Conservation (phyloP, 371 early-diverging fungal species). For the Syncephalis plumigaleata region DNA sequence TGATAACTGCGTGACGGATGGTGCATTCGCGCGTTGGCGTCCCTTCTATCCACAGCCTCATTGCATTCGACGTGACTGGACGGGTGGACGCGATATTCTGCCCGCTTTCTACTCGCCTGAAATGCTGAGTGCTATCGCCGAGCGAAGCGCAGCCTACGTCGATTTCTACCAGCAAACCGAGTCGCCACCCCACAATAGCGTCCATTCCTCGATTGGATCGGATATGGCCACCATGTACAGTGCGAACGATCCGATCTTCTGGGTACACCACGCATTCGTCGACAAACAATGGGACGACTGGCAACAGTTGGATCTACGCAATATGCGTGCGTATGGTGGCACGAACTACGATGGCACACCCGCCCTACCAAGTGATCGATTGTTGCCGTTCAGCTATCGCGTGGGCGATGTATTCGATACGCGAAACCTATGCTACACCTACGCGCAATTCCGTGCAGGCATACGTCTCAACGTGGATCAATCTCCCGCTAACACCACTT, state of each 20-base stretch:
- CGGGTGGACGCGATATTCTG: neutral
- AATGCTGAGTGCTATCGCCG: neutral
- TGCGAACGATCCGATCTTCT: constrained; percentile 11
- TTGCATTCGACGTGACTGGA: constrained; percentile 12
- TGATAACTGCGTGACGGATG: constrained; percentile 8
- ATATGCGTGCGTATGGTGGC: neutral
- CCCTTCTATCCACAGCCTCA: constrained; percentile 3
- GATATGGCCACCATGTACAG: constrained; percentile 19
- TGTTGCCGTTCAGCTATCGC: neutral
- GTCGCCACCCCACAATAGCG: constrained; percentile 18
- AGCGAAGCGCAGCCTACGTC: constrained; percentile 7
- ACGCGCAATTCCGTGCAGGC: too few relatives aligned
- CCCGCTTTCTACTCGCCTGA: neutral
- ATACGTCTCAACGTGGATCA: too few relatives aligned
- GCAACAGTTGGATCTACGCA: constrained; percentile 1
- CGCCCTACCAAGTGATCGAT: neutral
- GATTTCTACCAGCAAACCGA: constrained; percentile 18
- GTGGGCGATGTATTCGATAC: neutral
- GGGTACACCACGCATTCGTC: constrained; percentile 11
- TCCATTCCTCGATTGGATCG: constrained; percentile 26
- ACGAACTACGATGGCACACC: neutral
- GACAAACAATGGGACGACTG: constrained; percentile 9
- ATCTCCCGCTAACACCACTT: too few relatives aligned
- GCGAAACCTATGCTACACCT: neutral
- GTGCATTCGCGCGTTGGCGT: constrained; percentile 4